Base-by-base conservation (phyloP, 768 basidiomycete species). In the Kondoa malvinella region DNA sequence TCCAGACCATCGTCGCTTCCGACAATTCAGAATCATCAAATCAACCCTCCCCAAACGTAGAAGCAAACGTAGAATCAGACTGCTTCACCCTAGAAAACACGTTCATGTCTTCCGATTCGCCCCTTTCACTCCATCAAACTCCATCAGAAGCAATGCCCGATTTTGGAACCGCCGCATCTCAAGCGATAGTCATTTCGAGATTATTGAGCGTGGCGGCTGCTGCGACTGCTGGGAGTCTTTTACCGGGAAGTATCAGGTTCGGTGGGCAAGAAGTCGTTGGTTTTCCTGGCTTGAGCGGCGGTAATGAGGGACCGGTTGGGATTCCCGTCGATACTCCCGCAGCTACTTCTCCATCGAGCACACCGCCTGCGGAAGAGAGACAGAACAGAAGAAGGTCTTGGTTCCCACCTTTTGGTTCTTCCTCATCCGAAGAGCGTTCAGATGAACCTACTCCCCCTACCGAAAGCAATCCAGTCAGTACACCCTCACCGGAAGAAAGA, bases 221-320 rank as follows among this genome's bases (percentile, higher is more conserved):
- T 3, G 67, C 69, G 1, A 69, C 69, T 27, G 69, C 69, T 32
- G 66, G 66, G n/a, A 59, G 65, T 8, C 66, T 69, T n/a, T n/a
- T 69, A 15, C 69, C 69, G 3, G 66, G 66, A 14, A 16, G 16
- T 3, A 62, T 69, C 32, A 69, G 40, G 25, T 32, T 69, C 4
- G 56, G 61, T 33, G 69, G 69, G 21, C 25, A 57, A 34, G 17
- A 32, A 16, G 60, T 69, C 2, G 26, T 50, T 26, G 65, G 65
- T 58, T 69, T 69, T 33, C 56, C 57, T 16, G 61, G 61, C 12
- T 16, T 63, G 27, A 31, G 8, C 21, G 8, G 12, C 40, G 21
- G 40, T 50, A 50, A 8, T 21, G 25, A 29, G 4, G 8, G 27
- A 59, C 58, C 58, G 15, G 25, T 59, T 59, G 25, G 58, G 25